Conservation (phyloP, 2,329 filamentous ascomycete species). For the Stagonosporopsis rhizophila region DNA sequence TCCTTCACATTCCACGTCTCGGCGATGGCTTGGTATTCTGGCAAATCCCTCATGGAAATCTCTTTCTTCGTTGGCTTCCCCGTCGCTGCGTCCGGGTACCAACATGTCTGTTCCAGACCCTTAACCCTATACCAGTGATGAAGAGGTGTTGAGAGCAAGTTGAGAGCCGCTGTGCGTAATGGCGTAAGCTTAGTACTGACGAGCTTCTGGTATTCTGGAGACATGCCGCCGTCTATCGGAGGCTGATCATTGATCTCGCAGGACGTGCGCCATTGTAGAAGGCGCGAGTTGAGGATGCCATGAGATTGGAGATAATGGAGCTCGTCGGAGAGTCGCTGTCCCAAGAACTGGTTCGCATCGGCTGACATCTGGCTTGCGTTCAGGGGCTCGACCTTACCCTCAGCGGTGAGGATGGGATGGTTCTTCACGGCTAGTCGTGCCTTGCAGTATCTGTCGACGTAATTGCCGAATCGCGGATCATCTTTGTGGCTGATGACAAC, state of each 20-base stretch:
- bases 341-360: slow-evolving; percentile 88
- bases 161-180: slow-evolving; percentile 77
- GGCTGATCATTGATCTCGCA: slow-evolving; percentile 79
- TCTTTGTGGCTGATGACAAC: slow-evolving; percentile 83
- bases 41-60: slow-evolving; percentile 65
- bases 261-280: slow-evolving; percentile 83
- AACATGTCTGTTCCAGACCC: slow-evolving; percentile 77
- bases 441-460: slow-evolving; percentile 85
- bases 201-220: slow-evolving; percentile 80
- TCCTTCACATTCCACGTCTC: slow-evolving; percentile 77
- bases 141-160: slow-evolving; percentile 78
- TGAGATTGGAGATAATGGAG: slow-evolving; percentile 88
- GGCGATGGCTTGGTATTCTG: slow-evolving; percentile 62
- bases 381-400: slow-evolving; percentile 78
- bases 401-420: slow-evolving; percentile 78
- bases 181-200: slow-evolving; percentile 77
- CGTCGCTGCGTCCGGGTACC: slow-evolving; percentile 64
- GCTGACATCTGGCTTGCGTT: slow-evolving; percentile 76
- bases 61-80: slow-evolving; percentile 59
- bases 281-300: slow-evolving; percentile 78
- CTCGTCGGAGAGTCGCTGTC: slow-evolving; percentile 87
- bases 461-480: slow-evolving; percentile 74
- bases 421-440: slow-evolving; percentile 86
- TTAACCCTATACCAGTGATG: slow-evolving; percentile 85
- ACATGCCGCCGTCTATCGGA: slow-evolving; percentile 83